phyloP scores from a whole-genome alignment of 768 basidiomycete genomes.

The Lactarius akahatsu region DNA sequence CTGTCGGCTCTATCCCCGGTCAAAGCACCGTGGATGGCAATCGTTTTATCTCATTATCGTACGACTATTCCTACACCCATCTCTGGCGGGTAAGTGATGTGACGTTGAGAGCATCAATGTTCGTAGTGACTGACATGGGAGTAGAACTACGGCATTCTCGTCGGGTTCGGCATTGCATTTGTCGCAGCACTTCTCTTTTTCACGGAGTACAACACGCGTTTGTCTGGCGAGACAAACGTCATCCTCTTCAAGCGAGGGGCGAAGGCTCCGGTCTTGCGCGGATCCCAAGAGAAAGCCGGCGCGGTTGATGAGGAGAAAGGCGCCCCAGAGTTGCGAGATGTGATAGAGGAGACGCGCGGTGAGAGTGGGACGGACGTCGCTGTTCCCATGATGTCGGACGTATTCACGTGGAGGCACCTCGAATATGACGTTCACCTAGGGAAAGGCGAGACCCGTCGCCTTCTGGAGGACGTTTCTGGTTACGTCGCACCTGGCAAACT shows the following conservation, averaged over 20 bases:
- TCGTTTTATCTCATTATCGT: constrained; percentile 48
- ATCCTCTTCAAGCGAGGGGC: constrained; percentile 67
- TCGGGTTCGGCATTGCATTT: constrained; percentile 65
- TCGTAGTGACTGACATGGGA: background rate
- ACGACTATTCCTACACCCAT: constrained; percentile 45
- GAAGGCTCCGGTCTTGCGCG: constrained; percentile 30
- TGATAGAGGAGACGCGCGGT: constrained; percentile 7
- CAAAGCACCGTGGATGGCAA: constrained; percentile 59
- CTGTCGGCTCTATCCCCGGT: constrained; percentile 64
- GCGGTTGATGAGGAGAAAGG: constrained; percentile 36
- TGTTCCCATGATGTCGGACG: constrained; percentile 42
- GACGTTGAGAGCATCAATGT: background rate
- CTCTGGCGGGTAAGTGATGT: constrained; percentile 48
- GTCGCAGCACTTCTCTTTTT: constrained; percentile 54
- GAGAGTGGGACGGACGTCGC: constrained; percentile 21
- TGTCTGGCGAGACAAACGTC: constrained; percentile 42
- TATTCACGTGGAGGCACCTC: constrained; percentile 80
- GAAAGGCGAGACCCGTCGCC: constrained; percentile 43
- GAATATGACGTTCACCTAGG: constrained; percentile 61
- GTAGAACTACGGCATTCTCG: constrained; percentile 66
- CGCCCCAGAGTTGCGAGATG: background rate
- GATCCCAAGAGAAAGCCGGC: constrained; percentile 17
- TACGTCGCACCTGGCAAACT: constrained; percentile 80
- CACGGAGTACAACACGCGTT: constrained; percentile 51
- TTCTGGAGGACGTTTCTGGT: constrained; percentile 74